A percentile compares a stretch with the other conserved stretches of the same genome.
These are phyloP conservation scores for Pleurotus tuoliensis DNA, from an alignment of 768 basidiomycete species.

Conservation along the genomic window DNA sequence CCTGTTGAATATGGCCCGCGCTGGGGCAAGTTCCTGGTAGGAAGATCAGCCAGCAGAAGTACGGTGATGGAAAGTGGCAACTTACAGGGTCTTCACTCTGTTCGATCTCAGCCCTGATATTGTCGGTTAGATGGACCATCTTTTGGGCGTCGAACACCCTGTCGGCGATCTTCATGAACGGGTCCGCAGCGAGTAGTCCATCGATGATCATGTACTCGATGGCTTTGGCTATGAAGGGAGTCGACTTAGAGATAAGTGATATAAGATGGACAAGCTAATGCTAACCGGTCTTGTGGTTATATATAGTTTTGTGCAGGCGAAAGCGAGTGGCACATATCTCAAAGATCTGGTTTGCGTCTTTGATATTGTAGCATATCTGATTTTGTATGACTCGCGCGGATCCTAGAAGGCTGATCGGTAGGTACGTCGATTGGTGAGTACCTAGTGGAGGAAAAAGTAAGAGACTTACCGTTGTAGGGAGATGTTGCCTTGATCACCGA, in stretches of 20 bases:
- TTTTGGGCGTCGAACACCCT: slow-evolving; percentile 52
- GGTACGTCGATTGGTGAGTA: neutral
- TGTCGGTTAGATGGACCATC: slow-evolving; percentile 66
- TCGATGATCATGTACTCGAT: slow-evolving; percentile 88
- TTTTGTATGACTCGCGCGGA: slow-evolving; percentile 73
- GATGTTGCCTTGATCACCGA: slow-evolving; percentile 58
- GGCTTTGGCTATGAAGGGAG: slow-evolving; percentile 50
- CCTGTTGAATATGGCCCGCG: slow-evolving; percentile 60
- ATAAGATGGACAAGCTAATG: slow-evolving; percentile 2
- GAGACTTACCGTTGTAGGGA: slow-evolving; percentile 41
- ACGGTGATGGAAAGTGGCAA: neutral
- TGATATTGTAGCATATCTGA: slow-evolving; percentile 79
- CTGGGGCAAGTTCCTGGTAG: slow-evolving; percentile 50
- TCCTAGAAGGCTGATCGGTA: slow-evolving; percentile 53
- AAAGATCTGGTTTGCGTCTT: slow-evolving; percentile 74
- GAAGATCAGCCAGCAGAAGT: slow-evolving; percentile 1
- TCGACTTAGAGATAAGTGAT: neutral
- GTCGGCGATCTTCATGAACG: slow-evolving; percentile 54
- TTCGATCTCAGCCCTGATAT: slow-evolving; percentile 61
- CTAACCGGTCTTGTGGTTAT: slow-evolving; percentile 74
- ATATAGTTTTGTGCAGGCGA: slow-evolving; percentile 79
- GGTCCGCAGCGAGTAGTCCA: slow-evolving; percentile 64
- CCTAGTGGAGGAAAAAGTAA: neutral
- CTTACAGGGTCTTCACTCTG: slow-evolving; percentile 46
- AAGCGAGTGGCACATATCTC: slow-evolving; percentile 73